Evolutionary conservation across 768 basidiomycete genomes (phyloP).

Genomic region (Auricularia auricula-judae): DNA sequence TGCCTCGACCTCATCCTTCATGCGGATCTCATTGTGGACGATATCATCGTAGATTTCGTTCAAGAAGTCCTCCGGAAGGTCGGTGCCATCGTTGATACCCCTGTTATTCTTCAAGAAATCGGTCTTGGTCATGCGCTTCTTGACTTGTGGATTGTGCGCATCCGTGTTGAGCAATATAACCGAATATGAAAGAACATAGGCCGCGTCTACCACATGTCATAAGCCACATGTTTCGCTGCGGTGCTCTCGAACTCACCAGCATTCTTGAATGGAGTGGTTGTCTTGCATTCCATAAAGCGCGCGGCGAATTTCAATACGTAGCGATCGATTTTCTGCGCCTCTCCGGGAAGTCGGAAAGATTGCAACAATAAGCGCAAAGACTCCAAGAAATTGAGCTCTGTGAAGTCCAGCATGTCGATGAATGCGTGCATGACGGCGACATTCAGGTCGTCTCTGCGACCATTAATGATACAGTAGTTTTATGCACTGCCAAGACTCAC

Average conservation of each 20-base stretch:
- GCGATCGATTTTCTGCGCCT: conserved; percentile 96
- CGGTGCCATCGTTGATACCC: conserved; percentile 85
- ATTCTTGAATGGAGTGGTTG: conserved; percentile 79
- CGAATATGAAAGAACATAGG: conserved; percentile 91
- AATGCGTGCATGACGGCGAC: conserved; percentile 96
- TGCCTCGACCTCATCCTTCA: conserved; percentile 93
- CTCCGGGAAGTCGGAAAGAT: conserved; percentile 92
- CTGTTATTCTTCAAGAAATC: conserved; percentile 94
- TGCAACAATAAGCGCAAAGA: conserved; percentile 87
- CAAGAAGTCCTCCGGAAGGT: conserved; percentile 81
- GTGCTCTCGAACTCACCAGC: conserved; percentile 44
- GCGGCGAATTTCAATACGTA: conserved; percentile 99
- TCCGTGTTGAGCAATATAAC: conserved; percentile 96
- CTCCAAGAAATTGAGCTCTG: conserved; percentile 70
- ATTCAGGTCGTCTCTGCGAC: conserved; percentile 69
- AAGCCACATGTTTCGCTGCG: background rate
- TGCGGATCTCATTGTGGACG: conserved; percentile 82
- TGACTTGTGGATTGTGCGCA: conserved; percentile 89
- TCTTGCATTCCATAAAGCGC: conserved; percentile 84
- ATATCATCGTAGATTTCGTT: conserved; percentile 83
- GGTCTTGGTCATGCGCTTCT: conserved; percentile 83
- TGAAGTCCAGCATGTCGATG: conserved; percentile 86
- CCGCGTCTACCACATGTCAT: conserved; percentile 49
- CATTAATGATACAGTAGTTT: background rate
- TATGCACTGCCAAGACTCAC: conserved; percentile 33